Evolutionary conservation across 2,329 filamentous ascomycete species (phyloP).

Genomic region (Pseudonectria buxi): DNA sequence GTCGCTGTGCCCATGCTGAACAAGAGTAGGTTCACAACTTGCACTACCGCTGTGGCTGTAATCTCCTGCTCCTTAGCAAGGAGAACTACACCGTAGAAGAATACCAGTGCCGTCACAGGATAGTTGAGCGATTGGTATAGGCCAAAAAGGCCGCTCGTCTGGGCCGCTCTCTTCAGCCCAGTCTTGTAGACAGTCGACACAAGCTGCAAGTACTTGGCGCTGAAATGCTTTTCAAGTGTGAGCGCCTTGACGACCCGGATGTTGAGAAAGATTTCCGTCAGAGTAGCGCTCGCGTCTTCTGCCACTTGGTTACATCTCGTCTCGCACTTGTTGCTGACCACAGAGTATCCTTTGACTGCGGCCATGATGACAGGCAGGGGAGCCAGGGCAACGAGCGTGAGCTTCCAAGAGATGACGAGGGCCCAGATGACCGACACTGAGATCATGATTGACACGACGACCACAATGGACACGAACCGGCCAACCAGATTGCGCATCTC

Average conservation of each 20-base stretch:
- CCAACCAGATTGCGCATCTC: slow-evolving; percentile 81
- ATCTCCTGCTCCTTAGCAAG: slow-evolving; percentile 41
- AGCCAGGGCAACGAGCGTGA: slow-evolving; percentile 69
- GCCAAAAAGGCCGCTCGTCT: slow-evolving; percentile 67
- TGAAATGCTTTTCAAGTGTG: slow-evolving; percentile 67
- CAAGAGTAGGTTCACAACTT: slow-evolving; percentile 76
- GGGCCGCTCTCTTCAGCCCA: slow-evolving; percentile 60
- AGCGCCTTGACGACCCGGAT: slow-evolving; percentile 73
- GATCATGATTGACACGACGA: slow-evolving; percentile 63
- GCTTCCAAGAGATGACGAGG: slow-evolving; percentile 66
- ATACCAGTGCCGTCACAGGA: slow-evolving; percentile 70
- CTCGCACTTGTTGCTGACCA: slow-evolving; percentile 67
- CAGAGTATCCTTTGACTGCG: slow-evolving; percentile 59
- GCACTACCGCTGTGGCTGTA: slow-evolving; percentile 56
- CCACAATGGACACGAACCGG: slow-evolving; percentile 64
- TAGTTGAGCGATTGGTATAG: slow-evolving; percentile 66
- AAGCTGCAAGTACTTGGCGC: slow-evolving; percentile 50
- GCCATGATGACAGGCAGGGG: slow-evolving; percentile 61
- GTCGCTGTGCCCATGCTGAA: slow-evolving; percentile 72
- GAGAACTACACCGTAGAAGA: slow-evolving; percentile 72
- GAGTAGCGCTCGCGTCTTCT: slow-evolving; percentile 46
- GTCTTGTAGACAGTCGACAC: slow-evolving; percentile 47
- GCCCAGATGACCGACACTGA: slow-evolving; percentile 68
- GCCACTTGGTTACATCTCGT: slow-evolving; percentile 56
- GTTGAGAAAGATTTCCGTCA: slow-evolving; percentile 70